Percentiles rank a stretch among this genome's conserved stretches.
phyloP scores from a whole-genome alignment of 352 stramenopile genomes.

The Globisporangium spinosum region DNA sequence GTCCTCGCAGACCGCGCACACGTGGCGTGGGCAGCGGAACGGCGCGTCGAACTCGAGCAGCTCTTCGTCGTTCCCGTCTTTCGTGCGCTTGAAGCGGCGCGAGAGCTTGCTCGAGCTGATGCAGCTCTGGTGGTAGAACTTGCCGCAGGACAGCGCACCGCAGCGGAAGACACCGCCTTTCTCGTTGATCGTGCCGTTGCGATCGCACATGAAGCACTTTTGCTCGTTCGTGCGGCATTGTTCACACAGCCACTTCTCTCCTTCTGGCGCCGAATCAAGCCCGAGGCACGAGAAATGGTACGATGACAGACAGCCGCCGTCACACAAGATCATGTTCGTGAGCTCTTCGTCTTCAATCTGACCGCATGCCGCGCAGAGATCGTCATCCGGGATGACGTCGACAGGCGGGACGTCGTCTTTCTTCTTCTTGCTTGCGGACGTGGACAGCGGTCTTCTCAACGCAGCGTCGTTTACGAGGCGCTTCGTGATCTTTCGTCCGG shows the following conservation, averaged over 20 bases:
- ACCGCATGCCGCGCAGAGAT: constrained; percentile 70
- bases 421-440: constrained; percentile 35
- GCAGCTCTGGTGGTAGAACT: constrained; percentile 86
- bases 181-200: constrained; percentile 86
- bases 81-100: constrained; percentile 33
- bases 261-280: constrained; percentile 59
- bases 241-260: constrained; percentile 87
- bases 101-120: constrained; percentile 62
- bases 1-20: constrained; percentile 79
- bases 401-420: constrained; percentile 10
- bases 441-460: constrained; percentile 24
- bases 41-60: constrained; percentile 71
- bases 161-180: constrained; percentile 83
- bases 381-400: constrained; percentile 59
- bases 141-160: constrained; percentile 57
- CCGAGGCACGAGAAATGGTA: constrained; percentile 92
- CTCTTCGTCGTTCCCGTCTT: constrained; percentile 30
- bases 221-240: constrained; percentile 89
- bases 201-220: constrained; percentile 84
- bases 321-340: constrained; percentile 88
- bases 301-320: constrained; percentile 89
- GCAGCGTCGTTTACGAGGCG: constrained; percentile 37
- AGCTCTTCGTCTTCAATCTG: constrained; percentile 82
- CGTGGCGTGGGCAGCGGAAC: constrained; percentile 87
- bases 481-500: constrained; percentile 63